Evolutionary conservation across 2,329 filamentous ascomycete genomes (phyloP), one percentile per base, ranked within the genome.

Genomic region (Pochonia chlamydosporia): DNA sequence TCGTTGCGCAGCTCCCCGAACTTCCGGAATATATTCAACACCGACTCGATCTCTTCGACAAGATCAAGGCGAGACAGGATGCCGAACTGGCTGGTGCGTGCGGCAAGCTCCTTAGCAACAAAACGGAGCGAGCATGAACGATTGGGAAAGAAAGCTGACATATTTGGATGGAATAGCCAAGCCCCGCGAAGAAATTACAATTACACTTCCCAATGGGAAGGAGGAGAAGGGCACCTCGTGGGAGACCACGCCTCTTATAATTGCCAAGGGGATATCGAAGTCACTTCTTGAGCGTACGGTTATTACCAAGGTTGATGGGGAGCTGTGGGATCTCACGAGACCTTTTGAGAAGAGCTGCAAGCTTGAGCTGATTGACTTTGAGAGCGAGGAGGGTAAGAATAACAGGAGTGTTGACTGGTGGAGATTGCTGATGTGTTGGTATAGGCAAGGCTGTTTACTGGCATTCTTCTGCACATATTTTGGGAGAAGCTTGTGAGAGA

Each of bases 391-490:
- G 56, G 66, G 63, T 64, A 56, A 10, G 43, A n/a, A 20, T 1
- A 14, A 30, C 18, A 24, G 18, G n/a, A 13, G 16, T 20, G n/a
- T n/a, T n/a, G n/a, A n/a, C n/a, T n/a, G n/a, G n/a, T n/a, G n/a
- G n/a, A n/a, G n/a, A n/a, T 45, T 36, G 26, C 49, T 56, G 31
- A 55, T 41, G 31, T 14, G 18, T 20, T 11, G 40, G 18, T 25
- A 4, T 46, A 70, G 92, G 89, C 60, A 91, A 93, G 72, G 89
- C 89, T 66, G 92, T 97, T 48, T 99, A 96, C 73, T 99, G 92
- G 92, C 93, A 97, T 69, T 95, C 89, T 18, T 92, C 86, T 59
- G 93, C 93, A 39, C 93, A 99, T 66, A 85, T 95, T 54, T 81
- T 99, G n/a, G 93, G 93, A 57, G 93, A 97, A 70, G 91, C 91